Evolutionary conservation across 257 asterid species (phyloP).

Genomic region (Solanum sparsipilum): DNA sequence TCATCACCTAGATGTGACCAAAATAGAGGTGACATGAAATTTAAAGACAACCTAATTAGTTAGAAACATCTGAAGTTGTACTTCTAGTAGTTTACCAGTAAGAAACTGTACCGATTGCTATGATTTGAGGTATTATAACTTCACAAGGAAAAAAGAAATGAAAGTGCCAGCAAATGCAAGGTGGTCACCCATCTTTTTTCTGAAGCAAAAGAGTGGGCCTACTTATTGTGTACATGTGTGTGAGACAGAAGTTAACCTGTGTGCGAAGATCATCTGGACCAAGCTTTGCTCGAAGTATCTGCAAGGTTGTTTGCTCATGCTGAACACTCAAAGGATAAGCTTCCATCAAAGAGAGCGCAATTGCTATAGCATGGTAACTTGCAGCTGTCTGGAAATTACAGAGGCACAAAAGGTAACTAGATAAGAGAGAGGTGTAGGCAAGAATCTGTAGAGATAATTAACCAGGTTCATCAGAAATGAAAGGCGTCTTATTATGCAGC

Average conservation of each 20-base stretch:
- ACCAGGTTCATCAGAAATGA: neutral
- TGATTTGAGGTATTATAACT: neutral
- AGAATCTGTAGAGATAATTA: neutral
- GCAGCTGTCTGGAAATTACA: conserved; percentile 79
- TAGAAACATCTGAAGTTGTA: neutral
- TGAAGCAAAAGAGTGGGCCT: neutral
- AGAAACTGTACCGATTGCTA: neutral
- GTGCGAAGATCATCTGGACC: conserved; percentile 98
- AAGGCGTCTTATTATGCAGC: neutral
- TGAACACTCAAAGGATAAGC: conserved; percentile 96
- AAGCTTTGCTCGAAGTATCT: conserved; percentile 88
- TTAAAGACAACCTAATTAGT: neutral
- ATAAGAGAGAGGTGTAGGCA: neutral
- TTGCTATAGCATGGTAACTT: conserved; percentile 98
- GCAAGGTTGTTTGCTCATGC: conserved; percentile 97
- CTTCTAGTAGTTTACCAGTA: neutral
- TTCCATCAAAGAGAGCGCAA: conserved; percentile 98
- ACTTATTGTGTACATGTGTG: neutral
- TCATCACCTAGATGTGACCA: neutral
- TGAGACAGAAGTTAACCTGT: conserved; percentile 43
- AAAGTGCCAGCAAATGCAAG: neutral
- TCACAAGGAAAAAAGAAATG: neutral
- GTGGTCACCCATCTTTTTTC: neutral
- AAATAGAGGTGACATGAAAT: neutral
- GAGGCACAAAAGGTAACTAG: neutral